Conservation (phyloP, 192 early-diverging fungal genomes). For the Coemansia sp. region DNA sequence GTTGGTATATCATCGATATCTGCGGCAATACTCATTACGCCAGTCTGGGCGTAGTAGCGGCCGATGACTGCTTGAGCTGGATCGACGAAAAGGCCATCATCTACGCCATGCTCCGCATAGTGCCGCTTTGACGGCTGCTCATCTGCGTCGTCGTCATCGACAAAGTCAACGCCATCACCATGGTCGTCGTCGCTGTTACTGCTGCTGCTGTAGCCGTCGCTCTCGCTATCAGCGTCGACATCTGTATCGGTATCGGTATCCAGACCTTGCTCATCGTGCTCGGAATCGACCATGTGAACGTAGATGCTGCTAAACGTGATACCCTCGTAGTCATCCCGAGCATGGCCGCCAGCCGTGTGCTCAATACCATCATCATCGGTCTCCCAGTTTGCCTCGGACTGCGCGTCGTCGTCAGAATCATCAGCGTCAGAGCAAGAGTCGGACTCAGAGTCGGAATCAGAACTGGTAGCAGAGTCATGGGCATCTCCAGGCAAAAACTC, state of each 20-base stretch:
- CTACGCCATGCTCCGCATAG: neutral
- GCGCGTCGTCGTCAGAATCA: neutral
- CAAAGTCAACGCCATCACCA: neutral
- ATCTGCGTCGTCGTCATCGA: neutral
- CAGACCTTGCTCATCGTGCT: slow-evolving; percentile 3
- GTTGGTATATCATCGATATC: slow-evolving; percentile 49
- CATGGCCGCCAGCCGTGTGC: neutral
- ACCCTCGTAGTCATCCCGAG: slow-evolving; percentile 10
- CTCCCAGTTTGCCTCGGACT: slow-evolving; percentile 12
- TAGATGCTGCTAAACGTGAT: slow-evolving; percentile 12
- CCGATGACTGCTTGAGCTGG: slow-evolving; percentile 40
- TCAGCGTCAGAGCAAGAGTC: slow-evolving; percentile 13
- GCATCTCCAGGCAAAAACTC: slow-evolving; percentile 19
- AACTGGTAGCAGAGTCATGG: slow-evolving; percentile 8
- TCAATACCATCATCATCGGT: slow-evolving; percentile 2
- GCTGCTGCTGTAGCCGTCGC: slow-evolving; percentile 8
- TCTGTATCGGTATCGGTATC: slow-evolving; percentile 14
- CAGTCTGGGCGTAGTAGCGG: slow-evolving; percentile 50
- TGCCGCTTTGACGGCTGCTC: neutral
- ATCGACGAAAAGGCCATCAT: slow-evolving; percentile 33
- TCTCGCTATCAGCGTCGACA: slow-evolving; percentile 12
- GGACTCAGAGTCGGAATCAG: neutral
- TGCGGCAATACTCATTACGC: slow-evolving; percentile 30
- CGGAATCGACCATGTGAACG: neutral
- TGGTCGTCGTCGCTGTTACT: slow-evolving; percentile 10